A percentile compares a stretch with the other conserved stretches of the same genome.
Evolutionary conservation across 805 yeast genomes (phyloP).

Genomic region (Saccharomycopsis malanga): DNA sequence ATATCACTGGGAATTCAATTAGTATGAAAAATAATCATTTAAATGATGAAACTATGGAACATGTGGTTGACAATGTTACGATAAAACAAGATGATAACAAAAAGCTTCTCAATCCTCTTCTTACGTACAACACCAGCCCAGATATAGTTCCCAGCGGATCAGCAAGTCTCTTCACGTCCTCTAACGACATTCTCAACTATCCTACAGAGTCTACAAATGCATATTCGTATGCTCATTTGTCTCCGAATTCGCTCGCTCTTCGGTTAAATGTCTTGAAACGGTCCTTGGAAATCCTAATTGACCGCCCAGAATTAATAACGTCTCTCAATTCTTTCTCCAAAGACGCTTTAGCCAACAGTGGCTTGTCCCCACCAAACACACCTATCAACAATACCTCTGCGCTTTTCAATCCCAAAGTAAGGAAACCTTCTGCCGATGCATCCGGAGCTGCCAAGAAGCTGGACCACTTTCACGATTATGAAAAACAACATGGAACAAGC

Average conservation of each 20-base stretch:
- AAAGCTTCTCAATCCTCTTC: background rate
- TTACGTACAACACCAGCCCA: background rate
- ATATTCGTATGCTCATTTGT: conserved; percentile 74
- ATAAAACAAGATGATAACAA: background rate
- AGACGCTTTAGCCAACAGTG: conserved; percentile 7
- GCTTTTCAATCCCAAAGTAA: conserved; percentile 16
- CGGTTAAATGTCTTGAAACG: conserved; percentile 68
- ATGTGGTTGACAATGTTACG: background rate
- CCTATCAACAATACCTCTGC: conserved; percentile 14
- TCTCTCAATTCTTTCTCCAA: conserved; percentile 18
- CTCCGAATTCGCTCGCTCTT: conserved; percentile 74
- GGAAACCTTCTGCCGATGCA: background rate
- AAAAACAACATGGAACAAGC: too few relatives aligned
- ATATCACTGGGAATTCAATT: too few relatives aligned
- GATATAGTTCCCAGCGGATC: background rate
- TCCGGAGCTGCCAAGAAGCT: background rate
- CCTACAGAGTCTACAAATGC: conserved; percentile 80
- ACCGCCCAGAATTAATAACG: conserved; percentile 45
- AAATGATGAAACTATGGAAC: too few relatives aligned
- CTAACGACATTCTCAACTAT: conserved; percentile 41
- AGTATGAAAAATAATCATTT: too few relatives aligned
- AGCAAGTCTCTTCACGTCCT: background rate
- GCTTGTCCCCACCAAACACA: conserved; percentile 14
- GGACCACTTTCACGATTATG: too few relatives aligned
- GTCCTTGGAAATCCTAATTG: conserved; percentile 65